Percentiles rank a stretch among this genome's conserved stretches.
These are phyloP conservation scores for Graphiopsis chlorocephala DNA, from an alignment of 2,329 filamentous ascomycete genomes.

Conservation along the genomic window DNA sequence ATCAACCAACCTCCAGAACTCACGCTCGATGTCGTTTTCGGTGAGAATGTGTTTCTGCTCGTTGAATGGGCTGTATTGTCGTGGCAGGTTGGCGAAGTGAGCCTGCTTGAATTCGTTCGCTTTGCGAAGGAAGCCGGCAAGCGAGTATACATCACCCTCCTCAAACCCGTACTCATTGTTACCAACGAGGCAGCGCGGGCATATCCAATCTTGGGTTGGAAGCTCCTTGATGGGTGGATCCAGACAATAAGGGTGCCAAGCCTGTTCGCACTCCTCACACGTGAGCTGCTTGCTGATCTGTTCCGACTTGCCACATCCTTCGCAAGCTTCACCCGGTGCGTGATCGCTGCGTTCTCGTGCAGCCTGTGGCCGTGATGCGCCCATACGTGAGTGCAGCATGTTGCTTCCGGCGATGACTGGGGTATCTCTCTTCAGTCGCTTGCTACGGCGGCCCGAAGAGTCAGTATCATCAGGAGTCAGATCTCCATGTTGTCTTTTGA, in stretches of 20 bases:
- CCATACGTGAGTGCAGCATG: constrained; percentile 89
- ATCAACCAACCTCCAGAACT: constrained; percentile 95
- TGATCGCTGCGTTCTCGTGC: constrained; percentile 56
- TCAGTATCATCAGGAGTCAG: constrained; percentile 42
- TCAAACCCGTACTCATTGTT: constrained; percentile 97
- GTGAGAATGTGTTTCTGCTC: constrained; percentile 79
- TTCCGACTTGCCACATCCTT: constrained; percentile 78
- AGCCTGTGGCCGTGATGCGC: constrained; percentile 62
- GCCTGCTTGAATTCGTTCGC: constrained; percentile 91
- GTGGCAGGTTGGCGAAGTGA: constrained; percentile 70
- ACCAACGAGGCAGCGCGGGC: constrained; percentile 88
- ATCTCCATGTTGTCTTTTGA: constrained; percentile 71
- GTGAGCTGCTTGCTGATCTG: constrained; percentile 68
- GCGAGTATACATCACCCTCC: constrained; percentile 90
- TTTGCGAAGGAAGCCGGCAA: constrained; percentile 94
- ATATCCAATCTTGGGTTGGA: constrained; percentile 91
- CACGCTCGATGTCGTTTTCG: constrained; percentile 91
- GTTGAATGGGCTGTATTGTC: constrained; percentile 69
- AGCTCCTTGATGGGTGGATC: constrained; percentile 80
- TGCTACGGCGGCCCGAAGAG: constrained; percentile 68
- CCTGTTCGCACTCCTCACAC: constrained; percentile 89
- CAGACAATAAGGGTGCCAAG: constrained; percentile 82
- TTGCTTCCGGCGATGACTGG: constrained; percentile 93
- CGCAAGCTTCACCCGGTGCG: constrained; percentile 67
- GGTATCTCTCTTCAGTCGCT: constrained; percentile 79